Percentiles rank a stretch among this genome's conserved stretches.
These are phyloP conservation scores for Colletotrichum sp. DNA, from an alignment of 2,329 filamentous ascomycete genomes.

Conservation along the genomic window DNA sequence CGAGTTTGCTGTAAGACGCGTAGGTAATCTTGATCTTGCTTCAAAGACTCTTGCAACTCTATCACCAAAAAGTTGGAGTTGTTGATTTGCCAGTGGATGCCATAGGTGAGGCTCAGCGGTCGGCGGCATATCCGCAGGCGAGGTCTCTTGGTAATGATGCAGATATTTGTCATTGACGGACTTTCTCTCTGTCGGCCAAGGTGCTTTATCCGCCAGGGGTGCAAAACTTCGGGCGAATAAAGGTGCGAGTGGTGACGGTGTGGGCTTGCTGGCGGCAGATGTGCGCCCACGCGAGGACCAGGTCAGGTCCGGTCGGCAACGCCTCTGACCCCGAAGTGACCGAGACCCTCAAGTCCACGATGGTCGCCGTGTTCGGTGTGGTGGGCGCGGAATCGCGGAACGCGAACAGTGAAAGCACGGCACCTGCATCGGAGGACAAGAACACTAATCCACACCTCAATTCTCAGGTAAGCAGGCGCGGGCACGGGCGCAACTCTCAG, in stretches of 20 bases:
- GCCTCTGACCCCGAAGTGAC: neutral
- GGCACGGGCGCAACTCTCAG: neutral
- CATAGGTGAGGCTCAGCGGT: neutral
- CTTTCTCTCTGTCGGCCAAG: neutral
- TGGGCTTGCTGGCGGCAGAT: neutral
- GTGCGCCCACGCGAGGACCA: neutral
- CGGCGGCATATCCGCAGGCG: neutral
- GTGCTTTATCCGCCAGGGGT: neutral
- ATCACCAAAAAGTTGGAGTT: neutral
- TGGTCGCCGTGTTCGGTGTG: neutral
- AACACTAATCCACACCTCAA: neutral
- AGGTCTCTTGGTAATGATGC: neutral
- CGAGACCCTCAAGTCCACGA: neutral
- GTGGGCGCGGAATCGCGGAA: neutral
- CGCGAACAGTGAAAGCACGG: neutral
- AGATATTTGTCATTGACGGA: constrained; percentile 10
- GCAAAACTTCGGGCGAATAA: constrained; percentile 15
- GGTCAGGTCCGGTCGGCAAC: neutral
- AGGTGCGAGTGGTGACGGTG: constrained; percentile 2
- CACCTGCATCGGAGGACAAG: neutral
- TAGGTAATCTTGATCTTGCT: neutral
- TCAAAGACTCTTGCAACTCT: neutral
- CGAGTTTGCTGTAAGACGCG: neutral
- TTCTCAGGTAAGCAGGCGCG: neutral
- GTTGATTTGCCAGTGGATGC: neutral